Percentiles rank a stretch among this genome's conserved stretches.
These are phyloP conservation scores for Xylariaceae sp. DNA, from an alignment of 2,329 filamentous ascomycete species.

Conservation along the genomic window DNA sequence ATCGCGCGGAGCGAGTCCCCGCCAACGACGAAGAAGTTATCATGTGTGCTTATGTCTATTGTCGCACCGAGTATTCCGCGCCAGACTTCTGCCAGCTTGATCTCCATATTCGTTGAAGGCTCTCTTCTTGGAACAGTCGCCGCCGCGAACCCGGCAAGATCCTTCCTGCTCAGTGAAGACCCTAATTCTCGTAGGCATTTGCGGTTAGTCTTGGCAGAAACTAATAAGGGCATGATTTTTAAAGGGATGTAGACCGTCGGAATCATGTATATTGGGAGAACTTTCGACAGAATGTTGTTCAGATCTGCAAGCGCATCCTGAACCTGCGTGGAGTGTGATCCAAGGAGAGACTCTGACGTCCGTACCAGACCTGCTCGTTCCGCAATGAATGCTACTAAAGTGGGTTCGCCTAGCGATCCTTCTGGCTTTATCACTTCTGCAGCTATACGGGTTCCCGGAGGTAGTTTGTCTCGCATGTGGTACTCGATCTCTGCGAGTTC, in stretches of 20 bases:
- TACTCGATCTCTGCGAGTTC: constrained; percentile 63
- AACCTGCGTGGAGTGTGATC: constrained; percentile 34
- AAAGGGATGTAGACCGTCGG: constrained; percentile 55
- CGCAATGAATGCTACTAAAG: constrained; percentile 52
- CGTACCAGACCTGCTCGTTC: constrained; percentile 39
- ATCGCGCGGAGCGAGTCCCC: constrained; percentile 60
- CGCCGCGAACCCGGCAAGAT: constrained; percentile 45
- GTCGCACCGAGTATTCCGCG: constrained; percentile 45
- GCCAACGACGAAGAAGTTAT: constrained; percentile 42
- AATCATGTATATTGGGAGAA: constrained; percentile 52
- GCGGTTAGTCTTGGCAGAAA: constrained; percentile 57
- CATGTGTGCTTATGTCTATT: constrained; percentile 37
- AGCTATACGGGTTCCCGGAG: constrained; percentile 49
- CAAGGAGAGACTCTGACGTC: constrained; percentile 34
- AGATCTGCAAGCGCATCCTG: constrained; percentile 37
- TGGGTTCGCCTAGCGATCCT: constrained; percentile 47
- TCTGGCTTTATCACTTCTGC: constrained; percentile 56
- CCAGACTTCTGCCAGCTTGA: constrained; percentile 47
- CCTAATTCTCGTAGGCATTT: constrained; percentile 55
- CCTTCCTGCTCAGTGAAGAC: constrained; percentile 47
- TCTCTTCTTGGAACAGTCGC: constrained; percentile 42
- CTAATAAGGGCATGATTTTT: constrained; percentile 51
- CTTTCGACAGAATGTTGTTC: constrained; percentile 41
- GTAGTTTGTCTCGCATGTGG: constrained; percentile 53
- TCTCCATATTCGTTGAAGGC: constrained; percentile 47